A percentile compares a stretch with the other conserved stretches of the same genome.
Conservation (phyloP, 192 early-diverging fungal species). For the Backusella tarrabulga region DNA sequence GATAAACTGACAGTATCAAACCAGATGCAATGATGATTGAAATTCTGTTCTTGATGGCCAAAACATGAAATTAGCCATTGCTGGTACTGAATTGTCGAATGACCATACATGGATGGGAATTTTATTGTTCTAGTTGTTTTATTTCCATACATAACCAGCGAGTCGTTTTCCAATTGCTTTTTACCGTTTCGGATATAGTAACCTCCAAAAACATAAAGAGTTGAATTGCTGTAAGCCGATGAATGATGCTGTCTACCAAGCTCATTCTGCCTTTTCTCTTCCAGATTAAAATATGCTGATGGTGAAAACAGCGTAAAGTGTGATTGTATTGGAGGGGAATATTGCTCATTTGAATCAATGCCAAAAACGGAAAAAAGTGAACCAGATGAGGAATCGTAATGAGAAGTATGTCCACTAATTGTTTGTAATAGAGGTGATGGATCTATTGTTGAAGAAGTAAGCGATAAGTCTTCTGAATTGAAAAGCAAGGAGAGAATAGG, state of each 20-base stretch:
- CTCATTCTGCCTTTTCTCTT: neutral
- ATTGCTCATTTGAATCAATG: neutral
- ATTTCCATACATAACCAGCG: neutral
- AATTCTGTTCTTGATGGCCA: neutral
- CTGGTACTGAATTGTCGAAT: neutral
- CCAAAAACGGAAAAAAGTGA: conserved; percentile 8
- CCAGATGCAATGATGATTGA: neutral
- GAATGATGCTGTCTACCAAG: neutral
- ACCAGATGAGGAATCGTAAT: neutral
- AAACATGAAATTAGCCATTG: conserved; percentile 8
- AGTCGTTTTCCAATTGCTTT: neutral
- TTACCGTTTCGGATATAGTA: neutral
- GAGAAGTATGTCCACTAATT: conserved; percentile 1
- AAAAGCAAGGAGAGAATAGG: neutral
- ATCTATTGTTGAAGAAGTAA: neutral
- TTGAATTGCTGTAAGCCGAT: neutral
- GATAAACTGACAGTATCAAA: neutral
- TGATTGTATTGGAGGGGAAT: neutral
- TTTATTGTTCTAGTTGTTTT: neutral
- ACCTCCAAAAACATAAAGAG: conserved; percentile 1
- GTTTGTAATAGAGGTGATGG: too few species aligned
- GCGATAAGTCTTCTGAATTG: neutral
- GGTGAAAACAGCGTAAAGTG: neutral
- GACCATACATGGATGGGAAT: neutral
- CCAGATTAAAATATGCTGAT: neutral